Base-by-base conservation (phyloP, 2,329 filamentous ascomycete species). In the Ascocoryne sarcoides region DNA sequence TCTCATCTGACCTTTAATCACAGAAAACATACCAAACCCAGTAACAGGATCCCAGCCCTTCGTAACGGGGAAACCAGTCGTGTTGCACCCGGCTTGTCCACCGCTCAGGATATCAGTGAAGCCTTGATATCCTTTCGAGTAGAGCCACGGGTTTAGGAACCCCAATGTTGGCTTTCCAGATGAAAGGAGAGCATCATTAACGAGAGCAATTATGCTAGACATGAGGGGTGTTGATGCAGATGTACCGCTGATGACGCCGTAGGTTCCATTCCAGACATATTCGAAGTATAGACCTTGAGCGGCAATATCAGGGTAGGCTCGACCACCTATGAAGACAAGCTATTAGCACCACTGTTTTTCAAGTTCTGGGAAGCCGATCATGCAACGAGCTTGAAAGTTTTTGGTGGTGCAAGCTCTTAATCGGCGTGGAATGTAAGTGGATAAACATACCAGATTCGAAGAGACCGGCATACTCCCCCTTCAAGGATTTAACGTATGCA, bases 61-160 rank as follows among this genome's bases (percentile, higher is more conserved):
- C 8, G 10, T 32, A 14, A 32, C 30, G 7, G 30, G 30, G 15
- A 45, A 49, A 14, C 47, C 43, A 28, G 32, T 29, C 4, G 37
- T 21, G 7, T n/a, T 17, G 17, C 38, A 42, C 14, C 46, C 46
- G n/a, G 18, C 19, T 9, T 32, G 28, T 14, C 28, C 30, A 0
- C 46, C 43, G 3, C 3, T 19, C 10, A 40, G 21, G 15, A 49
- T 45, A 47, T 76, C 72, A 1, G 60, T 71, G 16, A 76, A 60
- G 0, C 61, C 69, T 49, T 62, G 58, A 40, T 63, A 65, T 8
- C 66, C 68, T 37, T 58, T 57, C 15, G 58, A 60, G 53, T 79
- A 79, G 14, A 79, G 50, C 70, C 72, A 77, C 0, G 75, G 75
- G 52, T 79, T 79, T 40, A 79, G 44, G 61, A 73, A 79, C 0